Conservation (phyloP, 2,329 filamentous ascomycete genomes). For the Aspergillus puulaauensis region DNA sequence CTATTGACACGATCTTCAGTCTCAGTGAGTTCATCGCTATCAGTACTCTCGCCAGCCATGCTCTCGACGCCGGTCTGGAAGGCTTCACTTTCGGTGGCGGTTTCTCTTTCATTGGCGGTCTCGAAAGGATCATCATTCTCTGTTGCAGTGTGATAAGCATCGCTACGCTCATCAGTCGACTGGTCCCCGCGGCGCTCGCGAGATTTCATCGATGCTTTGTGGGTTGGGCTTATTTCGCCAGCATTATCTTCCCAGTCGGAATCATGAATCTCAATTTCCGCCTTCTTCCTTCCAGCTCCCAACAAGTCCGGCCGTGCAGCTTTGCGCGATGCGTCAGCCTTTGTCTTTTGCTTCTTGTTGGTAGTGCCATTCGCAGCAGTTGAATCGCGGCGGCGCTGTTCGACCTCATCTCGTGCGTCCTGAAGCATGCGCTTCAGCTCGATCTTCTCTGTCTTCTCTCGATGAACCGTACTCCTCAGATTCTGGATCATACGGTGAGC, state of each 20-base stretch:
- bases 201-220: slow-evolving; percentile 34
- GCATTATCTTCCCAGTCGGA: slow-evolving; percentile 87
- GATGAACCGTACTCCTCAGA: slow-evolving; percentile 89
- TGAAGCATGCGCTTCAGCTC: slow-evolving; percentile 94
- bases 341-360: slow-evolving; percentile 60
- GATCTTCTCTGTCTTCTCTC: slow-evolving; percentile 97
- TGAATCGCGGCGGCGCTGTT: slow-evolving; percentile 61
- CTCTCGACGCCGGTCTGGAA: slow-evolving; percentile 91
- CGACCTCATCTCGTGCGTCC: slow-evolving; percentile 89
- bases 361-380: slow-evolving; percentile 37
- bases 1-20: slow-evolving; percentile 63
- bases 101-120: slow-evolving; percentile 73
- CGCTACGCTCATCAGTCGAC: slow-evolving; percentile 53
- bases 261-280: slow-evolving; percentile 78
- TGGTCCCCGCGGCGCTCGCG: slow-evolving; percentile 23
- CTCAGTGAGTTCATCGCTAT: slow-evolving; percentile 76
- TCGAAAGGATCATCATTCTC: slow-evolving; percentile 70
- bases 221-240: slow-evolving; percentile 58
- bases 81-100: slow-evolving; percentile 81
- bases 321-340: slow-evolving; percentile 73
- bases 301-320: slow-evolving; percentile 70
- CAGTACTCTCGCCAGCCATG: slow-evolving; percentile 61
- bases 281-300: slow-evolving; percentile 71
- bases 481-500: slow-evolving; percentile 96
- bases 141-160: slow-evolving; percentile 78